Percentiles rank a stretch among this genome's conserved stretches.
phyloP scores from a whole-genome alignment of 2,329 filamentous ascomycete species.

The Bretziella fagacearum region DNA sequence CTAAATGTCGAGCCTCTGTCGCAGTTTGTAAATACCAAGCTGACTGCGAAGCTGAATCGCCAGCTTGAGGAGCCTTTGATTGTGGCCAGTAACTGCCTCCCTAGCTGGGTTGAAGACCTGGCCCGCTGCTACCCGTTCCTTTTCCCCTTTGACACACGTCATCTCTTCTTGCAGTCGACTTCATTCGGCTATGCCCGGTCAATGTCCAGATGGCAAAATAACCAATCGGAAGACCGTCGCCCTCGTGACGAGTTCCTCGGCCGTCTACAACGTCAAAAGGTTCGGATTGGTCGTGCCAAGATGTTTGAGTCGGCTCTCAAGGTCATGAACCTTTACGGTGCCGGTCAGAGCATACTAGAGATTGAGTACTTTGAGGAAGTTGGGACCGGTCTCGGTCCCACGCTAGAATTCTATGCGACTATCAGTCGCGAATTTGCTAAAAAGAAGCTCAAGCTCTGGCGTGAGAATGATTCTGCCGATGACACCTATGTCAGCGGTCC shows the following conservation, averaged over 20 bases:
- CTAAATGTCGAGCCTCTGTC: conserved; percentile 69
- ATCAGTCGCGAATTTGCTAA: conserved; percentile 95
- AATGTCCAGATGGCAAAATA: conserved; percentile 94
- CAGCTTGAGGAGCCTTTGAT: conserved; percentile 94
- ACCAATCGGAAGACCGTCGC: conserved; percentile 68
- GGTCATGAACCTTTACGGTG: conserved; percentile 96
- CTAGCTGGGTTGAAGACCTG: conserved; percentile 89
- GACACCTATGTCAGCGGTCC: conserved; percentile 65
- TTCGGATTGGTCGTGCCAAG: conserved; percentile 87
- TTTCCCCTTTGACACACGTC: conserved; percentile 93
- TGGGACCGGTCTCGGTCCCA: conserved; percentile 86
- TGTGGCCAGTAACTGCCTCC: conserved; percentile 89
- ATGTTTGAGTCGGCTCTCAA: conserved; percentile 94
- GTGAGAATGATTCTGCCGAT: conserved; percentile 64
- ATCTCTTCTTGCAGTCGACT: conserved; percentile 92
- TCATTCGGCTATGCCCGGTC: conserved; percentile 96
- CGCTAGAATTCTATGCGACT: conserved; percentile 92
- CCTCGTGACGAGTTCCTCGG: conserved; percentile 89
- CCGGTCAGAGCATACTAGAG: conserved; percentile 88
- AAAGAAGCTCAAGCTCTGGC: conserved; percentile 94
- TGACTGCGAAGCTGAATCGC: conserved; percentile 92
- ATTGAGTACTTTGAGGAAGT: conserved; percentile 99
- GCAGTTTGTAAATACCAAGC: conserved; percentile 96
- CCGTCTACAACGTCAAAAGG: conserved; percentile 84
- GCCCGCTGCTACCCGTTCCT: conserved; percentile 89